Evolutionary conservation across 2,329 filamentous ascomycete genomes (phyloP).

Genomic region (Cercospora sesami): DNA sequence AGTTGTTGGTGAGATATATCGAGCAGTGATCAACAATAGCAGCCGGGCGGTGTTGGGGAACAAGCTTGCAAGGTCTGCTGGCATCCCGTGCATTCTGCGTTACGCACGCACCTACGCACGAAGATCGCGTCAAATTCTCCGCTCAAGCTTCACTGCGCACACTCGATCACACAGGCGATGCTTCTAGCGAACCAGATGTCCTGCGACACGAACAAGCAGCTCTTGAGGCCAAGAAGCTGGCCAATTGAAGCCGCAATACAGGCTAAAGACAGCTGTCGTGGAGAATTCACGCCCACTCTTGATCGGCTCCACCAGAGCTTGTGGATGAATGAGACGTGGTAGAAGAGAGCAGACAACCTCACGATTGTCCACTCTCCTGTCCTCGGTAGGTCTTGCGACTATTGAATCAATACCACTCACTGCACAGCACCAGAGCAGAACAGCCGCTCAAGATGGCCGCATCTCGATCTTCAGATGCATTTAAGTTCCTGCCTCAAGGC

Average conservation of each 20-base stretch:
- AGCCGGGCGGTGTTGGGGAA: neutral
- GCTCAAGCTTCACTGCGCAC: neutral
- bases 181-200: neutral
- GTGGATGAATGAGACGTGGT: conserved; percentile 6
- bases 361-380: neutral
- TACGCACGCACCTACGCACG: neutral
- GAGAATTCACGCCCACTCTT: neutral
- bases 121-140: neutral
- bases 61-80: neutral
- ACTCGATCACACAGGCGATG: neutral
- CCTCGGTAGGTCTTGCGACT: neutral
- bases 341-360: neutral
- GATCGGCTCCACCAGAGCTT: conserved; percentile 8
- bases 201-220: neutral
- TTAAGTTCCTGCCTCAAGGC: conserved; percentile 71
- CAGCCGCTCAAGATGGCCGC: conserved; percentile 25
- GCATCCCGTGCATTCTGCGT: neutral
- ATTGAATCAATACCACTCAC: neutral
- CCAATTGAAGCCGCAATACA: conserved; percentile 1
- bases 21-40: neutral
- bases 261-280: conserved; percentile 12
- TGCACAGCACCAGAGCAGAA: neutral
- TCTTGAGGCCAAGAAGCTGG: neutral
- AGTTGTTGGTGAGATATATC: neutral
- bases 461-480: conserved; percentile 40